Conservation (phyloP, 139 green algal genomes). For the Edaphochlamys debaryana region DNA sequence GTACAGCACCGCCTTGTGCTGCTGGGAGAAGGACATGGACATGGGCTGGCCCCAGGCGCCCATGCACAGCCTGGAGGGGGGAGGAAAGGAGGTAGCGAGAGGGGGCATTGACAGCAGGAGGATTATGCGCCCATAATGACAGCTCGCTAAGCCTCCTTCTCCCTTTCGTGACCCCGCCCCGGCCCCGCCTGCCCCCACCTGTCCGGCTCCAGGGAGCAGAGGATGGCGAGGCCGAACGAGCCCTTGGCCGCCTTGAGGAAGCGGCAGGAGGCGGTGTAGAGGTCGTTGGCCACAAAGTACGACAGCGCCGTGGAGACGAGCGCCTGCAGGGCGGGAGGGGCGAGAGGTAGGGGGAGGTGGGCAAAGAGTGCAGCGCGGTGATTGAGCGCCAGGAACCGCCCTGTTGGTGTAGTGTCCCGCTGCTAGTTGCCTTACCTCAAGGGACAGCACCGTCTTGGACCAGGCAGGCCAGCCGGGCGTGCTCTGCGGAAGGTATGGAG, state of each 20-base stretch:
- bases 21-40: constrained; percentile 25
- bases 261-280: constrained; percentile 29
- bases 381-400: too few relatives aligned
- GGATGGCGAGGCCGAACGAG: constrained; percentile 26
- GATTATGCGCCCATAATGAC: too few relatives aligned
- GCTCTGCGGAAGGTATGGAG: background rate
- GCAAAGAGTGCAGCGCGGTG: too few relatives aligned
- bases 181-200: too few relatives aligned
- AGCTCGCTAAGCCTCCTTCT: too few relatives aligned
- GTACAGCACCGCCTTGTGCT: constrained; percentile 8
- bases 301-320: constrained; percentile 12
- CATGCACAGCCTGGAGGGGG: constrained; percentile 14
- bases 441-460: constrained; percentile 7
- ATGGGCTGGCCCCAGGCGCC: constrained; percentile 33
- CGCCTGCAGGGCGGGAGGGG: background rate
- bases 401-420: too few relatives aligned
- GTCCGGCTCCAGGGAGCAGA: constrained; percentile 30
- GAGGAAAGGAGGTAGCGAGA: too few relatives aligned
- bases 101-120: too few relatives aligned
- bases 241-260: constrained; percentile 36
- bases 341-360: too few relatives aligned
- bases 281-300: constrained; percentile 32
- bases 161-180: too few relatives aligned
- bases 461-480: constrained; percentile 10
- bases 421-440: too few relatives aligned